Conservation (phyloP, 352 stramenopile species). For the Saprolegnia diclina region DNA sequence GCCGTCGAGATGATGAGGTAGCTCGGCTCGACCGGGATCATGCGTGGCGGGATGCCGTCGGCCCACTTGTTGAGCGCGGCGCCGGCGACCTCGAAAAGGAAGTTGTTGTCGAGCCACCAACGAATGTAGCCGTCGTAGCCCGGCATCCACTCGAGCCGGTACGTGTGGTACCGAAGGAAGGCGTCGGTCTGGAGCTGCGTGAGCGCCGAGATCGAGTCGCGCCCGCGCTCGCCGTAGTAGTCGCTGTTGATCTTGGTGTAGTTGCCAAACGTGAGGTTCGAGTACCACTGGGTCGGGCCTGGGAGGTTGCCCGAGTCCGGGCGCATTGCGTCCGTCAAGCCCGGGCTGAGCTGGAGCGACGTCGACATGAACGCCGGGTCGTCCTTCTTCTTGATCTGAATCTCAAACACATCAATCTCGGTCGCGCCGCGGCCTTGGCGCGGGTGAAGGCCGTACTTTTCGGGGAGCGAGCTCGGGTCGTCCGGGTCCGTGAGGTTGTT, state of each 20-base stretch:
- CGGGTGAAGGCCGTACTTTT: slow-evolving; percentile 88
- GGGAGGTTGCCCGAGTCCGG: slow-evolving; percentile 51
- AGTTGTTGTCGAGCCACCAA: slow-evolving; percentile 91
- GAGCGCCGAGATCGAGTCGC: slow-evolving; percentile 93
- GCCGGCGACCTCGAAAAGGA: slow-evolving; percentile 91
- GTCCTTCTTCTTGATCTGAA: slow-evolving; percentile 77
- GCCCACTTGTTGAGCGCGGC: slow-evolving; percentile 77
- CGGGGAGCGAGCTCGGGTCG: slow-evolving; percentile 70
- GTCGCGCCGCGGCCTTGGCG: slow-evolving; percentile 91
- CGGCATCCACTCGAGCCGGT: slow-evolving; percentile 94
- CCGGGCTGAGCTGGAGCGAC: slow-evolving; percentile 89
- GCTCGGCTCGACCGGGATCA: slow-evolving; percentile 93
- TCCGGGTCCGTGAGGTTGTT: slow-evolving; percentile 91
- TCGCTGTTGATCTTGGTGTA: slow-evolving; percentile 89
- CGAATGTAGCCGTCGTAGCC: slow-evolving; percentile 87
- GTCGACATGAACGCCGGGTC: slow-evolving; percentile 89
- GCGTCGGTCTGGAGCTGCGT: slow-evolving; percentile 87
- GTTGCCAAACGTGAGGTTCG: slow-evolving; percentile 77
- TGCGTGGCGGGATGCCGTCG: slow-evolving; percentile 52
- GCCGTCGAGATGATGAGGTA: slow-evolving; percentile 98
- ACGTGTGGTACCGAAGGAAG: slow-evolving; percentile 91
- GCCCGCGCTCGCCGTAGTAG: slow-evolving; percentile 92
- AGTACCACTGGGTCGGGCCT: slow-evolving; percentile 85
- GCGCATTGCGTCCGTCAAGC: slow-evolving; percentile 58
- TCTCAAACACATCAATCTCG: slow-evolving; percentile 96